Evolutionary conservation across 129 eudicot species (phyloP), one percentile per base, ranked within the genome.

Genomic region (Helichrysum umbraculigerum): DNA sequence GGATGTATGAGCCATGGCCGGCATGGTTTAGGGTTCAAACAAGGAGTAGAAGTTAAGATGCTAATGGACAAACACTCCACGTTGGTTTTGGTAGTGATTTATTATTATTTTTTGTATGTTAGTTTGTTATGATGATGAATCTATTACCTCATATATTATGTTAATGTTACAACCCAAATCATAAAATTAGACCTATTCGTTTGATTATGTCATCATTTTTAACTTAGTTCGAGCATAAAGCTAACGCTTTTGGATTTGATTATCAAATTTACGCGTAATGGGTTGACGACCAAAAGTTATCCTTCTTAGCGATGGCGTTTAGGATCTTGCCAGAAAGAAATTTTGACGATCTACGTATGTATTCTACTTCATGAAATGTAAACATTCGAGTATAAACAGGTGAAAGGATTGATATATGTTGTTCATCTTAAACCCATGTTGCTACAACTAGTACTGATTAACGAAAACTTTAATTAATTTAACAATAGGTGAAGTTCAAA

Each of bases 11-110:
- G 68, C 76, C 71, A 71, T 73, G 90, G 97, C 95, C 97, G 97
- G 97, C 97, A 89, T 85, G 81, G 85, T 83, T 59, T 77, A 60
- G 85, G 81, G 87, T 85, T 25, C 41, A 54, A 85, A 89, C 97
- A 88, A 47, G 39, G 4, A 75, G 76, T 83, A 34, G 71, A 80
- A 68, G 90, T 50, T 81, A 41, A 85, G 60, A n/a, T 56, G 79
- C 84, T 42, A 83, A 67, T n/a, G 33, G 80, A 83, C 92, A 86
- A 86, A 73, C 65, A 73, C 76, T 68, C 84, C 86, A 87, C 82
- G 82, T 83, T 86, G 79, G 69, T 74, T 78, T 69, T 80, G 88
- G 85, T 84, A 78, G 89, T 77, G 85, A 87, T 80, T 80, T 80
- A 80, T 8, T 67, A 73, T 32, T 57, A 30, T 68, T 83, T 83